Percentiles rank a stretch among this genome's conserved stretches.
Conservation (phyloP, 78 protist genomes). For the Tieghemostelium lacteum region DNA sequence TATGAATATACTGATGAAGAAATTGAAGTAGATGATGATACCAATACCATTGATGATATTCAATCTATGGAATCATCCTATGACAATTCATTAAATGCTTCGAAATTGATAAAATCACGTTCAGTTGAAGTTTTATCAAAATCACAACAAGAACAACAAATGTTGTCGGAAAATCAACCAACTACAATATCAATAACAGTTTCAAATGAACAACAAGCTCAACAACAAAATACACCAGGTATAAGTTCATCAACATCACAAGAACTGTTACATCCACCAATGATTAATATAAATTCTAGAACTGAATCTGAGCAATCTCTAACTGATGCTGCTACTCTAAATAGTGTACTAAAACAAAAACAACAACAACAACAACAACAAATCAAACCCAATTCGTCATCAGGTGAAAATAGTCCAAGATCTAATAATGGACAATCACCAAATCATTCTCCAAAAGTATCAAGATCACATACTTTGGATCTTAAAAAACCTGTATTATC, state of each 20-base stretch:
- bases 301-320: constrained; percentile 23
- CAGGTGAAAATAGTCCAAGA: neutral
- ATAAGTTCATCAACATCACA: neutral
- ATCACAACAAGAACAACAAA: neutral
- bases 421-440: neutral
- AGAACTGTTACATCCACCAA: neutral
- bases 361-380: neutral
- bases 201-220: neutral
- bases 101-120: too few species aligned
- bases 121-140: neutral
- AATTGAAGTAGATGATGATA: constrained; percentile 12
- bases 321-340: constrained; percentile 8
- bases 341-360: neutral
- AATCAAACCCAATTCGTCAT: neutral
- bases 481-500: constrained; percentile 24
- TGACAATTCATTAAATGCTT: too few species aligned
- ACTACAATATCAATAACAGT: constrained; percentile 1
- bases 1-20: constrained; percentile 14
- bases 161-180: neutral
- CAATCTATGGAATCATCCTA: constrained; percentile 33
- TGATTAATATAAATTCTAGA: neutral
- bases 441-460: neutral
- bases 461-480: neutral
- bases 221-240: neutral
- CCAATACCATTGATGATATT: constrained; percentile 11